phyloP scores from a whole-genome alignment of 176 grass and related monocot species.

The Aegilops speltoides region DNA sequence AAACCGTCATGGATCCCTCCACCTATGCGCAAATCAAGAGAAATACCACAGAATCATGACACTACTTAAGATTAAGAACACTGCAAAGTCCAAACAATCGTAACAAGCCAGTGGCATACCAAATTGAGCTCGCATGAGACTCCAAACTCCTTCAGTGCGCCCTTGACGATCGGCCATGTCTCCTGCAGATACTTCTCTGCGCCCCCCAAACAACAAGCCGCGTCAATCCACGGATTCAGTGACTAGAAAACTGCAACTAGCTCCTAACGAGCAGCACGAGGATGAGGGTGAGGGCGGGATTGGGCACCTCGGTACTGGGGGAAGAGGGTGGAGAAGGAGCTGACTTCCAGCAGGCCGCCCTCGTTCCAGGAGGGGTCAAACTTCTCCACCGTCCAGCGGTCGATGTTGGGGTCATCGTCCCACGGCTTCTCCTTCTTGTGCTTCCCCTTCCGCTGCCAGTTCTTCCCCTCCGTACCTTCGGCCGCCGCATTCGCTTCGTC shows the following conservation, averaged over 20 bases:
- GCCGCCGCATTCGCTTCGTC: slow-evolving; percentile 37
- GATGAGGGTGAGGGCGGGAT: background rate
- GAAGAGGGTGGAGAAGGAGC: slow-evolving; percentile 96
- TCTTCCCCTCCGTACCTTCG: background rate
- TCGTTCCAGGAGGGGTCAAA: slow-evolving; percentile 94
- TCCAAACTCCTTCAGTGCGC: slow-evolving; percentile 69
- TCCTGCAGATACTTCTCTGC: slow-evolving; percentile 98
- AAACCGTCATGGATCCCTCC: slow-evolving; percentile 96
- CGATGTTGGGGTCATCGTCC: slow-evolving; percentile 90
- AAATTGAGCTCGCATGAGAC: slow-evolving; percentile 92
- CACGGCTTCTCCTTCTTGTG: slow-evolving; percentile 98
- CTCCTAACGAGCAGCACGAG: background rate
- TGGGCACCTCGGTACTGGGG: slow-evolving; percentile 75
- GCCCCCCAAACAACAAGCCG: background rate
- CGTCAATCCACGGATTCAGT: background rate
- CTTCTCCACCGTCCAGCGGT: slow-evolving; percentile 86
- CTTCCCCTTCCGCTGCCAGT: slow-evolving; percentile 73
- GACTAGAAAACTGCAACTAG: background rate
- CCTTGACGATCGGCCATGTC: slow-evolving; percentile 83
- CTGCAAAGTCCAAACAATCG: background rate
- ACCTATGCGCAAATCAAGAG: slow-evolving; percentile 48
- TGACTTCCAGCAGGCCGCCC: slow-evolving; percentile 87
- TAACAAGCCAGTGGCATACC: slow-evolving; percentile 28
- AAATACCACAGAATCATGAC: background rate
- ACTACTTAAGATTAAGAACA: background rate